A percentile compares a stretch with the other conserved stretches of the same genome.
These are phyloP conservation scores for Beauveria sp. DNA, from an alignment of 2,329 filamentous ascomycete species.

Conservation along the genomic window DNA sequence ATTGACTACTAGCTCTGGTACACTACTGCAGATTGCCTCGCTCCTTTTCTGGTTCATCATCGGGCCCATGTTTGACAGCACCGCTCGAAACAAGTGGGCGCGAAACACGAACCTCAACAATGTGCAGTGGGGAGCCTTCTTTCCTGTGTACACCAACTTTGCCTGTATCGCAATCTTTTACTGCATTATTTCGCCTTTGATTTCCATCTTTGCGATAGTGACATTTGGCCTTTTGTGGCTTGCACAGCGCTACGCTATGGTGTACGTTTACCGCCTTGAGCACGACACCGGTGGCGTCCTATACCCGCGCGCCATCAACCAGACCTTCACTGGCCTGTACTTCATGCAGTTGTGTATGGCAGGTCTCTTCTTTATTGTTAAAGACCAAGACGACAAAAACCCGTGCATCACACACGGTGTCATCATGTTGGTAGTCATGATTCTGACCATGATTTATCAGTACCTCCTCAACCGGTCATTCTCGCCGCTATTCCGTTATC, in stretches of 20 bases:
- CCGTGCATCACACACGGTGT: conserved; percentile 71
- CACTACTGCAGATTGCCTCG: conserved; percentile 73
- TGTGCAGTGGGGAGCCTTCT: conserved; percentile 87
- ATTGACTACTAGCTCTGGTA: conserved; percentile 82
- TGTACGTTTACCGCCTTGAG: conserved; percentile 86
- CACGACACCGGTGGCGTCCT: conserved; percentile 88
- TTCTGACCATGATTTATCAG: conserved; percentile 72
- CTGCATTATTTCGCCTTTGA: conserved; percentile 79
- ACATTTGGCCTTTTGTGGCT: conserved; percentile 90
- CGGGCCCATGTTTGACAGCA: conserved; percentile 75
- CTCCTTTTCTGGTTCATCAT: conserved; percentile 76
- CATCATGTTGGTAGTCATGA: conserved; percentile 69
- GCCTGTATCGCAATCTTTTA: conserved; percentile 90
- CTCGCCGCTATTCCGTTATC: conserved; percentile 73
- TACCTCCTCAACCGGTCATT: conserved; percentile 76
- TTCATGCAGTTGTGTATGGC: conserved; percentile 89
- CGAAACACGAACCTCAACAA: conserved; percentile 71
- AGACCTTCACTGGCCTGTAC: conserved; percentile 90
- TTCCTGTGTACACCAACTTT: conserved; percentile 94
- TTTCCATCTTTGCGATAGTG: conserved; percentile 86
- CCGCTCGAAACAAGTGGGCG: conserved; percentile 72
- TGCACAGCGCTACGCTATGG: conserved; percentile 91
- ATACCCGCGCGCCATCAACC: conserved; percentile 88
- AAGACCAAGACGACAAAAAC: conserved; percentile 44
- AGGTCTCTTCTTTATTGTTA: conserved; percentile 77